Evolutionary conservation across 2,329 filamentous ascomycete species (phyloP).

Genomic region (Aspergillus terreus): DNA sequence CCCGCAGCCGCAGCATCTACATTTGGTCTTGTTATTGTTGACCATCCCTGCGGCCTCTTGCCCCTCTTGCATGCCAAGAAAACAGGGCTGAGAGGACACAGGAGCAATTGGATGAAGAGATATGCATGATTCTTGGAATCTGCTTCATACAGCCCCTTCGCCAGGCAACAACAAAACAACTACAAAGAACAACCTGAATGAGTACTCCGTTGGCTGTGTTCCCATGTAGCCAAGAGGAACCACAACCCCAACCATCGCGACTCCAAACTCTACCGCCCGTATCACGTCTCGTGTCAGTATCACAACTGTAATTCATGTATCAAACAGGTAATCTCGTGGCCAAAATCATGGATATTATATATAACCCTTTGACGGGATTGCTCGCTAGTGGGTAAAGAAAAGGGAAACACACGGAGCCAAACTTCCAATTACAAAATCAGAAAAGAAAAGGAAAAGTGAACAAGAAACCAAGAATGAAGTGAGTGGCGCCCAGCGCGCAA

Average conservation of each 20-base stretch:
- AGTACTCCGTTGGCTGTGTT: too few relatives aligned
- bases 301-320: not conserved
- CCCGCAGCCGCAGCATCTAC: not conserved
- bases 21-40: not conserved
- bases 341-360: constrained; percentile 5
- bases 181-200: too few relatives aligned
- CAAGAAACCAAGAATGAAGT: not conserved
- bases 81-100: not conserved
- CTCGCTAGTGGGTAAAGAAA: constrained; percentile 1
- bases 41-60: not conserved
- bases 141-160: too few relatives aligned
- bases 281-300: not conserved
- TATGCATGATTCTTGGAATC: not conserved
- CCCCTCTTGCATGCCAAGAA: not conserved
- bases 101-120: not conserved
- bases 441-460: not conserved
- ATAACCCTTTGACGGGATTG: not conserved
- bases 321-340: not conserved
- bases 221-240: too few relatives aligned
- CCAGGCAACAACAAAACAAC: too few relatives aligned
- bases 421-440: not conserved
- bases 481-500: constrained; percentile 23
- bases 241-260: too few relatives aligned
- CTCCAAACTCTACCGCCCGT: not conserved
- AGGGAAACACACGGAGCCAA: not conserved